Conservation (phyloP, 2,329 filamentous ascomycete genomes). For the Aureobasidium namibiae region DNA sequence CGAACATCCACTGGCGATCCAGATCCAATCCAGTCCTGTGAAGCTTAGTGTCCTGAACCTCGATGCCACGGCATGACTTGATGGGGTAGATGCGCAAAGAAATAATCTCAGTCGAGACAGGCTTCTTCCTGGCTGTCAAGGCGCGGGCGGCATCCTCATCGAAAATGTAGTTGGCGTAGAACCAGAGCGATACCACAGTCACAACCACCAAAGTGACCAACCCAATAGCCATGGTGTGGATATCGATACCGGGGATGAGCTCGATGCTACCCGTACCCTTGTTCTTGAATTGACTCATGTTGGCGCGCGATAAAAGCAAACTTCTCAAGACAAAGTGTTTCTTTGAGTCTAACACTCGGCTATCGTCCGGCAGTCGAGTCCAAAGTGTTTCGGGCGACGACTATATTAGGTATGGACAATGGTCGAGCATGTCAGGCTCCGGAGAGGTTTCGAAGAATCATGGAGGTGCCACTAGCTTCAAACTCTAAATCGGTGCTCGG, state of each 20-base stretch:
- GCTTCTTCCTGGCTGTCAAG: neutral
- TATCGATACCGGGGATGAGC: constrained; percentile 7
- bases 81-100: constrained; percentile 54
- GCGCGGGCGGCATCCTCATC: constrained; percentile 4
- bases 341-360: neutral
- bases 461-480: neutral
- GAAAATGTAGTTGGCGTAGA: constrained; percentile 12
- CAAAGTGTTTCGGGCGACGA: neutral
- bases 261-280: constrained; percentile 2
- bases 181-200: neutral
- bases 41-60: constrained; percentile 43
- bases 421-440: neutral
- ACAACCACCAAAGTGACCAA: constrained; percentile 7
- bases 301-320: neutral
- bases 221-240: constrained; percentile 6
- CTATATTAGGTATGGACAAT: neutral
- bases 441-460: constrained; percentile 7
- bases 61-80: constrained; percentile 58
- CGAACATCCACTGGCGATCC: constrained; percentile 60
- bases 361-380: neutral
- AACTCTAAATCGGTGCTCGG: constrained; percentile 1
- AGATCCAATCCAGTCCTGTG: constrained; percentile 51
- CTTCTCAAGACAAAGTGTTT: neutral
- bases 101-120: constrained; percentile 30
- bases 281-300: constrained; percentile 2